Evolutionary conservation across 148 eudicot species (phyloP), one percentile per base, ranked within the genome.

Genomic region (Agrostemma githago): DNA sequence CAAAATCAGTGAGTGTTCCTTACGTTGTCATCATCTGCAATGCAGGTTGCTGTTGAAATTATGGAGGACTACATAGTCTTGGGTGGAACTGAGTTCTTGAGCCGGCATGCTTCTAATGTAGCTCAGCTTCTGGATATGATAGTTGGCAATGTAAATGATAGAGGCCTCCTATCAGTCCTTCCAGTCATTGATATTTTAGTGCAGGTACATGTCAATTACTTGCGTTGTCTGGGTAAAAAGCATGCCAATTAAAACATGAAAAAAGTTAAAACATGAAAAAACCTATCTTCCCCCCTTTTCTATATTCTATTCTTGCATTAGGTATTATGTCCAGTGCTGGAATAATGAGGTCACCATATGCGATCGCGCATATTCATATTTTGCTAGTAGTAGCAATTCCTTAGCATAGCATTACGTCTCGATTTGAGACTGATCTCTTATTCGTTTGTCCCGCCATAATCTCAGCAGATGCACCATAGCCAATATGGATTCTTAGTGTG

Each of bases 21-120:
- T 60, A 17, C 21, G 34, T 60, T 60, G 34, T 60, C 64, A 60
- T 60, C 38, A 60, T 21, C 26, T 41, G 15, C 26, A 62, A 67
- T 79, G 83, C 83, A 94, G 98, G 92, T 94, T 80, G 97, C 97
- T 71, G 90, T 95, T 77, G 89, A 86, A 78, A 94, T 94, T 59
- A 83, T 84, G 48, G 98, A 94, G 81, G 89, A 83, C 68, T 92
- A 94, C 79, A 86, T 91, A 66, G 71, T 94, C 82, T 79, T 94
- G 79, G 98, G 98, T 38, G 98, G 93, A 72, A 76, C 78, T 59
- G 97, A 94, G 66, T 94, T 94, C 80, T 88, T 94, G 68, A 84
- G 74, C 77, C 76, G 86, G 78, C 98, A 94, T 88, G 92, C 97
- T 56, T 84, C 91, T 56, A 82, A 73, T 83, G 87, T 92, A 68